Evolutionary conservation across 2,329 filamentous ascomycete species (phyloP).

Genomic region (Colletotrichum noveboracense): DNA sequence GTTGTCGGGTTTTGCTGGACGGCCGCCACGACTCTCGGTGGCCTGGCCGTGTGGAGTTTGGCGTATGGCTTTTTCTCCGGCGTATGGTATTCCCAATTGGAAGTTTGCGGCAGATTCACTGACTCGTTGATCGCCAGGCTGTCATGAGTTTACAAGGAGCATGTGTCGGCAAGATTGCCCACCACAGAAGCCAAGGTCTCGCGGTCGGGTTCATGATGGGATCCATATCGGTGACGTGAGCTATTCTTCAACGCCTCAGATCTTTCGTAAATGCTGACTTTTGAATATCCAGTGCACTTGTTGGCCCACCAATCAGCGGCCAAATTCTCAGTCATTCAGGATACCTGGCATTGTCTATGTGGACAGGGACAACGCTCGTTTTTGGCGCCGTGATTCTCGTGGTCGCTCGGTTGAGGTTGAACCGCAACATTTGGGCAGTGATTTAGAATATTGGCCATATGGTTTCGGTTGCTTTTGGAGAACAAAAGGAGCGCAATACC

Average conservation of each 20-base stretch:
- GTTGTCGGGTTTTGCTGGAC: conserved; percentile 50
- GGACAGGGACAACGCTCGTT: conserved; percentile 35
- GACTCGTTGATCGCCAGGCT: conserved; percentile 34
- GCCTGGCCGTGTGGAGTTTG: conserved; percentile 47
- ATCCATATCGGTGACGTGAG: conserved; percentile 46
- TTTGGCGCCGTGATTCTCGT: conserved; percentile 31
- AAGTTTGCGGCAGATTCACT: not conserved
- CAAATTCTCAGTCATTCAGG: conserved; percentile 39
- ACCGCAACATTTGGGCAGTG: not conserved
- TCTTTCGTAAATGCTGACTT: not conserved
- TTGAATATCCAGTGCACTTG: conserved; percentile 34
- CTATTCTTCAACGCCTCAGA: accelerated
- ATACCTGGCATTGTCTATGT: conserved; percentile 45
- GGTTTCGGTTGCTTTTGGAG: not conserved
- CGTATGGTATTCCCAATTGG: conserved; percentile 26
- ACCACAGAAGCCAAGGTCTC: conserved; percentile 40
- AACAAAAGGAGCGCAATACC: not conserved
- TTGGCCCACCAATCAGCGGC: conserved; percentile 46
- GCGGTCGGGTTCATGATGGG: conserved; percentile 47
- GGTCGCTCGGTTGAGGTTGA: conserved; percentile 16
- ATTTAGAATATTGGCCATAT: not conserved
- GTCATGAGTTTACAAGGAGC: conserved; percentile 51
- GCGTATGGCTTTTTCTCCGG: conserved; percentile 52
- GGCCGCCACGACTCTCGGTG: conserved; percentile 43
- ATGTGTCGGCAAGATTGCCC: conserved; percentile 47